Evolutionary conservation across 2,329 filamentous ascomycete genomes (phyloP), one percentile per base, ranked within the genome.

Genomic region (Talaromyces piceae): DNA sequence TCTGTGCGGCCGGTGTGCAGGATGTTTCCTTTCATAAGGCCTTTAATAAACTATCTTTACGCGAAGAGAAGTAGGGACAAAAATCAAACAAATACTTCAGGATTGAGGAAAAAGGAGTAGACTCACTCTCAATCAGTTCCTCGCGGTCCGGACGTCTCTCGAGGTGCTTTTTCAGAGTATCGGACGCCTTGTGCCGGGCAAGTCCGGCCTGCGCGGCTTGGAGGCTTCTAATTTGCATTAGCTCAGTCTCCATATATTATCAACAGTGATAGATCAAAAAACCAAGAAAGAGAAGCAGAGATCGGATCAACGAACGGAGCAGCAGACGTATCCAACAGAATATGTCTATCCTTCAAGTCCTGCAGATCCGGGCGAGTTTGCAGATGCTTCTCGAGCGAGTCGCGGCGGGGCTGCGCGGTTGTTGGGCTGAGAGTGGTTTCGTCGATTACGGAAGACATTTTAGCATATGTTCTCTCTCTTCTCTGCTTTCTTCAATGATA

Each of bases 121-220:
- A 49, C 81, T 56, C 74, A 91, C 87, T 86, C 66, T 93, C 86
- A 56, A 95, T 75, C 20, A 96, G 77, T 62, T 88, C 82, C 30
- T 88, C 80, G 52, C 87, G 83, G 20, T 89, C 80, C 4, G 82
- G 81, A 13, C 84, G 71, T 52, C 80, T 76, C 58, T 81, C 77
- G 11, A 87, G 72, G 23, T 80, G 77, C 66, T 83, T 84, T 69
- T 82, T 84, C 56, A 87, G 67, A 57, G 71, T 81, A 63, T 87
- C 82, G 9, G 77, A 77, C 13, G 78, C 77, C 52, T 77, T 75
- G 64, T 85, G 82, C 56, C 82, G 79, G 59, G 84, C 82, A 39
- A 87, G 78, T 57, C 85, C 82, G 41, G 77, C 75, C 47, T 77
- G 77, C 51, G 74, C 73, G 13, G 80, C 76, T 69, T 87, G 84